Conservation (phyloP, 164 flowering plant genomes). For the Magnolia kwangsiensis region DNA sequence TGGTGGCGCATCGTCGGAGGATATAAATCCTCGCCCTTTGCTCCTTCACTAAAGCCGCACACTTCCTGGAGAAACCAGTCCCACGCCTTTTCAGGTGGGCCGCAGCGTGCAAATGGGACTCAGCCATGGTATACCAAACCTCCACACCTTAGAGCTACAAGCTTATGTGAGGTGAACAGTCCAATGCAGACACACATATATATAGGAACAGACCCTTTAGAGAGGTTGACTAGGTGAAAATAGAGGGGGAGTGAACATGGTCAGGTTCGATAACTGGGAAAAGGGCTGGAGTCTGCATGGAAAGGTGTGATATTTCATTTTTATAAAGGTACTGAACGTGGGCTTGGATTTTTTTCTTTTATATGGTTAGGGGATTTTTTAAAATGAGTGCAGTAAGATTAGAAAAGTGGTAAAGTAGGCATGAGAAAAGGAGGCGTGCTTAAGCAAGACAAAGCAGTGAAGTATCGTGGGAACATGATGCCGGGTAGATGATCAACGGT, state of each 20-base stretch:
- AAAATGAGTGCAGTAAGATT: constrained; percentile 14
- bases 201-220: background rate
- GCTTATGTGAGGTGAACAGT: background rate
- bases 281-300: constrained; percentile 7
- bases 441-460: constrained; percentile 17
- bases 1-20: constrained; percentile 75
- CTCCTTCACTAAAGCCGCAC: constrained; percentile 58
- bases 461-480: constrained; percentile 5
- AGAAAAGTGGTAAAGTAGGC: constrained; percentile 5
- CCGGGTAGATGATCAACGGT: constrained; percentile 3
- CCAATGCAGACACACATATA: background rate
- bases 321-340: constrained; percentile 4
- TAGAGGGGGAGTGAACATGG: constrained; percentile 13
- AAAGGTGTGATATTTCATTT: constrained; percentile 5
- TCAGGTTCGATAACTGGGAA: constrained; percentile 8
- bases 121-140: constrained; percentile 19
- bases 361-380: constrained; percentile 1
- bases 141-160: background rate
- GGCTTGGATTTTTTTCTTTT: constrained; percentile 1
- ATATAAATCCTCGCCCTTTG: constrained; percentile 68
- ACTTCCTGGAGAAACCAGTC: constrained; percentile 47
- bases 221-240: background rate
- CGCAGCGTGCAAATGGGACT: constrained; percentile 2
- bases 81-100: constrained; percentile 24
- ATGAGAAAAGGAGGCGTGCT: constrained; percentile 13